Conservation (phyloP, 345 rosid genomes). For the Eucalyptus regnans region DNA sequence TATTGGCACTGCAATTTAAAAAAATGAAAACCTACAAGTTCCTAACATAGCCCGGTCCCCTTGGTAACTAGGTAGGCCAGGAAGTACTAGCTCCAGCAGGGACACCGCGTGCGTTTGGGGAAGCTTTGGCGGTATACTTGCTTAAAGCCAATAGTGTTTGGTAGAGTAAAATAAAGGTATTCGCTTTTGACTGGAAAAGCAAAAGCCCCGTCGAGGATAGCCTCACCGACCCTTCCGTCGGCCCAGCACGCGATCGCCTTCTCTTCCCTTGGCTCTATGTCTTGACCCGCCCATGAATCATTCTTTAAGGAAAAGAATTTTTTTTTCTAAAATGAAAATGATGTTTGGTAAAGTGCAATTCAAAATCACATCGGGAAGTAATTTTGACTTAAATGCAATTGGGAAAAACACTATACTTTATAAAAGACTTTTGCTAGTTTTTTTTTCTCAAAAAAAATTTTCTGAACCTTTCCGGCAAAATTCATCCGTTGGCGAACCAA, state of each 20-base stretch:
- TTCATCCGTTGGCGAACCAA: rapidly evolving
- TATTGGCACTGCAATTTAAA: neutral
- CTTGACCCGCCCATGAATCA: neutral
- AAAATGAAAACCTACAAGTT: neutral
- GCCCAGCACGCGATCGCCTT: neutral
- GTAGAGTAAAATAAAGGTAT: neutral
- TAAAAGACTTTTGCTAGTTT: neutral
- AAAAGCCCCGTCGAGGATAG: neutral
- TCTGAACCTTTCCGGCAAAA: rapidly evolving
- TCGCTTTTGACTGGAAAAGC: neutral
- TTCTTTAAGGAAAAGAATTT: neutral
- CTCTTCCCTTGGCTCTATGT: neutral
- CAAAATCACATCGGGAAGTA: neutral
- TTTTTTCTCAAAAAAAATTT: no score
- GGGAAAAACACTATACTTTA: neutral
- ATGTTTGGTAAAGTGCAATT: no score
- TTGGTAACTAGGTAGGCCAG: neutral
- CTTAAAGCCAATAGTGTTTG: neutral
- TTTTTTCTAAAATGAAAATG: no score
- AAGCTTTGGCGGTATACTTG: neutral
- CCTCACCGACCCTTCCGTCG: neutral
- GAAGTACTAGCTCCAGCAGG: neutral
- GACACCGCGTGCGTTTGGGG: neutral
- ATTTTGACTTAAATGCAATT: no score
- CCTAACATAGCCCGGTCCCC: neutral